Base-by-base conservation (phyloP, 1,284 basidiomycete species). In the Apiotrichum siamense region DNA sequence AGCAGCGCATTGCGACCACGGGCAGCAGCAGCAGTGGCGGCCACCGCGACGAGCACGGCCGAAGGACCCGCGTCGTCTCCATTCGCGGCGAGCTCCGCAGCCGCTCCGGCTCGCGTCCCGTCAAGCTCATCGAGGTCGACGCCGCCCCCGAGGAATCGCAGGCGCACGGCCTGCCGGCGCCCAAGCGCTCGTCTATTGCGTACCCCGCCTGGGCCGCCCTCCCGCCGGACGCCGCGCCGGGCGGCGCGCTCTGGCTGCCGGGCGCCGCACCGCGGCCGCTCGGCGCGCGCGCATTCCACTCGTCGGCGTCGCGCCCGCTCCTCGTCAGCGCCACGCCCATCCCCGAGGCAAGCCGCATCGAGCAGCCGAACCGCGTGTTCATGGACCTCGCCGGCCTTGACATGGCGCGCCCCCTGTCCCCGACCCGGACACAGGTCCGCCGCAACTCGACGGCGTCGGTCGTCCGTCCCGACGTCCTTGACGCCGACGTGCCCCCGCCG, bases 381-480 rank as follows among this genome's bases (percentile, higher is more conserved):
- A 67, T 67, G 67, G 68, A 72, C 58, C 63, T 72, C 7, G 69
- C 69, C 1, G 69, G 69, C 1, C 50, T 58, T 25, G 67, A 72
- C 57, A 27, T 55, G n/a, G 47, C 58, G 25, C 55, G 57, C 11
- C 52, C 56, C 3, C 25, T 15, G 15, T 36, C 32, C 12, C 49
- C 33, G 12, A 37, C 42, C n/a, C 38, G 56, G 4, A 53, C 57
- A 13, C 52, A 60, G 44, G 45, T 57, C 12, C 53, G 66, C 42
- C 57, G 63, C 32, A 66, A 67, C 49, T 64, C 60, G 33, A 66
- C 62, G 1, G 60, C 63, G 4, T 59, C 63, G 2, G 50, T 63
- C 13, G 55, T 42, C 6, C 49, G 57, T 23, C 43, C 54, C 12
- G 47, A 48, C 26, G 35, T 55, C 47, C 35, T 25, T 13, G 23